Conservation (phyloP, 148 eudicot genomes). For the Cornus florida region DNA sequence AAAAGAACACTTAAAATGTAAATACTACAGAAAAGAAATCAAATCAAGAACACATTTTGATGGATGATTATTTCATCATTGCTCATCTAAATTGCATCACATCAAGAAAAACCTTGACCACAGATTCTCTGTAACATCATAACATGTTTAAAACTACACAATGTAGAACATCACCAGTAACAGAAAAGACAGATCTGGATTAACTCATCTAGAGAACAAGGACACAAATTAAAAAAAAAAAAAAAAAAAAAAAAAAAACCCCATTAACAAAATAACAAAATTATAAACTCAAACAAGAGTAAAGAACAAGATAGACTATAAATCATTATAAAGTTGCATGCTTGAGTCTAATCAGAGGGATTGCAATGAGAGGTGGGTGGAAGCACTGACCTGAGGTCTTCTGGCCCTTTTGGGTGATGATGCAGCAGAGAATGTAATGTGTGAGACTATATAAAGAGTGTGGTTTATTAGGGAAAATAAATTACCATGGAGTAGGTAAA, state of each 20-base stretch:
- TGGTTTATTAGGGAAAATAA: constrained; percentile 3
- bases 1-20: too few species aligned
- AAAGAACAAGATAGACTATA: too few species aligned
- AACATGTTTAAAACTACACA: constrained; percentile 5
- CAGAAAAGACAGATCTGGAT: constrained; percentile 9
- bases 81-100: not conserved
- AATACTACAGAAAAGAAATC: too few species aligned
- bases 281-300: not conserved
- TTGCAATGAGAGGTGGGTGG: not conserved
- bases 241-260: not conserved
- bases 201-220: not conserved
- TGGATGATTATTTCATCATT: not conserved
- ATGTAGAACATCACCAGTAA: constrained; percentile 3
- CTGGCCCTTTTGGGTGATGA: not conserved
- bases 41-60: constrained; percentile 15
- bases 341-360: not conserved
- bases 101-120: not conserved
- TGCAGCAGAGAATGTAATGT: constrained; percentile 4
- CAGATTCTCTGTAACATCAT: not conserved
- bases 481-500: too few species aligned
- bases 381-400: not conserved
- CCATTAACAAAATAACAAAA: not conserved
- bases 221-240: too few species aligned
- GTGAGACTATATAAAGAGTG: constrained; percentile 2
- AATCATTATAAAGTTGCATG: too few species aligned